A percentile compares a stretch with the other conserved stretches of the same genome.
phyloP scores from a whole-genome alignment of 192 early-diverging fungal genomes.

The Backusella parvicylindrica region DNA sequence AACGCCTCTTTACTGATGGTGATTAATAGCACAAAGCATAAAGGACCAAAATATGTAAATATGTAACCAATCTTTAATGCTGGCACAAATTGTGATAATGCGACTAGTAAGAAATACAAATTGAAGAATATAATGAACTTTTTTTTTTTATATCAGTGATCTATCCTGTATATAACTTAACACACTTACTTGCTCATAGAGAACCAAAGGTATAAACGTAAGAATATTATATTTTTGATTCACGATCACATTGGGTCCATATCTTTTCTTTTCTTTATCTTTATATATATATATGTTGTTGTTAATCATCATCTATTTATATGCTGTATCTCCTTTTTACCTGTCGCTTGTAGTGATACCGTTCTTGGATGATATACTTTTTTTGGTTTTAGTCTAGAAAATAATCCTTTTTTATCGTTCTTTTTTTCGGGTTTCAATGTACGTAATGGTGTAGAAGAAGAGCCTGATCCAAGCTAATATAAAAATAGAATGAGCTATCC shows the following conservation, averaged over 20 bases:
- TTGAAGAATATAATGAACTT: conserved; percentile 97
- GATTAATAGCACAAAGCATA: conserved; percentile 86
- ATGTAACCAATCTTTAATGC: conserved; percentile 83
- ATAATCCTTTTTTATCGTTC: background rate
- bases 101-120: conserved; percentile 91
- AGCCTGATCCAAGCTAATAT: background rate
- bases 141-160: no score
- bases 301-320: background rate
- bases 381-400: background rate
- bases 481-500: background rate
- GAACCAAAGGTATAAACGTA: conserved; percentile 75
- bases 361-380: conserved; percentile 4
- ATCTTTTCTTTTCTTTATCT: conserved; percentile 57
- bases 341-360: background rate
- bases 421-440: background rate
- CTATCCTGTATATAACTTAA: no score
- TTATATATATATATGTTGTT: background rate
- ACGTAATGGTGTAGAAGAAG: background rate
- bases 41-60: conserved; percentile 88
- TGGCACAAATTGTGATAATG: conserved; percentile 89
- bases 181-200: conserved; percentile 76
- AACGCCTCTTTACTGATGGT: conserved; percentile 92
- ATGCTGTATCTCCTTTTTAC: background rate
- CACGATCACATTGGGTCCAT: conserved; percentile 76
- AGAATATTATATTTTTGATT: conserved; percentile 88